Evolutionary conservation across 2,329 filamentous ascomycete genomes (phyloP).

Genomic region (Massarina eburnea): DNA sequence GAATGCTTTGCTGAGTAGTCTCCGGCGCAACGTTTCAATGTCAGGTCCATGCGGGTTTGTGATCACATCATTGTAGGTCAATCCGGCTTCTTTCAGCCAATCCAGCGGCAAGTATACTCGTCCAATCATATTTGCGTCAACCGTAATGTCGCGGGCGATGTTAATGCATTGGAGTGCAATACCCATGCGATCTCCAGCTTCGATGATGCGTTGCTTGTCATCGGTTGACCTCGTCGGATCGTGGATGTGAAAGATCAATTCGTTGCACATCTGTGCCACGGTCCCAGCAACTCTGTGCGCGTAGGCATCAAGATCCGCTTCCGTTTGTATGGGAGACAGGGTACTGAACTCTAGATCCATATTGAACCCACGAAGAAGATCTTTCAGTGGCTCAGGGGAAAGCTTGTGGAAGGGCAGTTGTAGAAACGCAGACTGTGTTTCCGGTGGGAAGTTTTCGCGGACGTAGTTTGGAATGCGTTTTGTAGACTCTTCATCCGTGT

Average conservation of each 20-base stretch:
- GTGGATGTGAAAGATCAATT: slow-evolving; percentile 65
- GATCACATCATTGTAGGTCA: slow-evolving; percentile 59
- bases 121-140: slow-evolving; percentile 63
- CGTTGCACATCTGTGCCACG: slow-evolving; percentile 68
- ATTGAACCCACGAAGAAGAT: slow-evolving; percentile 67
- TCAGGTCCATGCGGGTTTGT: slow-evolving; percentile 50
- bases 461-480: slow-evolving; percentile 39
- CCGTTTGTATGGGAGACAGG: slow-evolving; percentile 57
- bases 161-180: slow-evolving; percentile 77
- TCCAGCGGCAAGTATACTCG: slow-evolving; percentile 68
- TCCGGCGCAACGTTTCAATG: slow-evolving; percentile 55
- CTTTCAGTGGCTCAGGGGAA: slow-evolving; percentile 61
- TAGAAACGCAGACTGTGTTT: slow-evolving; percentile 57
- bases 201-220: slow-evolving; percentile 50
- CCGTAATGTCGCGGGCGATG: slow-evolving; percentile 71
- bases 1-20: slow-evolving; percentile 64
- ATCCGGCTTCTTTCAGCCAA: slow-evolving; percentile 63
- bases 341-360: slow-evolving; percentile 63
- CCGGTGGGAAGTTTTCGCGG: slow-evolving; percentile 54
- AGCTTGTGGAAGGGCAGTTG: slow-evolving; percentile 62
- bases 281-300: slow-evolving; percentile 71
- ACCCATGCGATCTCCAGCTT: slow-evolving; percentile 67
- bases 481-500: slow-evolving; percentile 31
- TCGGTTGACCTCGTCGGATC: slow-evolving; percentile 31
- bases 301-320: slow-evolving; percentile 63